Base-by-base conservation (phyloP, 345 rosid genomes). In the Bruguiera gymnorhiza region DNA sequence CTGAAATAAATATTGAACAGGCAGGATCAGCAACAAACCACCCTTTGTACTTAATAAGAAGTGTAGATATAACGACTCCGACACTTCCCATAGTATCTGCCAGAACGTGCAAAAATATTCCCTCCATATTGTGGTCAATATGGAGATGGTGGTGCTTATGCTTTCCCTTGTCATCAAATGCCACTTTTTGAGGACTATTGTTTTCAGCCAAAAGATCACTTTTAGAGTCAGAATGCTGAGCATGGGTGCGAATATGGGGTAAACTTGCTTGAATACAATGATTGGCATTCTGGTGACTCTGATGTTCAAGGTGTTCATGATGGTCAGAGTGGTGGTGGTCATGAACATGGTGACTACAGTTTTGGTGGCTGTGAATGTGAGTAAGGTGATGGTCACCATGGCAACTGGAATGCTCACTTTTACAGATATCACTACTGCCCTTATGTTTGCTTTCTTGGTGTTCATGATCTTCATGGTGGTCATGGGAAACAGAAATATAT, bases 1-100 rank as follows among this genome's bases (percentile, higher is more conserved):
- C 69, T 7, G 98, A 91, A 60, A 94, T 94, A 73, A 94, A 94
- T 74, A 94, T 94, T 62, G 98, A 94, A 79, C 95, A 84, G 6
- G 97, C 96, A 67, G 98, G 98, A 84, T 94, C 98, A 34, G 98
- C 96, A 71, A 89, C 89, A 70, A 91, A 89, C 98, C 98, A 94
- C n/a, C 98, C 97, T 68, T 86, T 94, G 86, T 94, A 94, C 79
- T 94, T 87, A 61, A 91, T 91, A 70, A 94, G 77, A 53, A 94
- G 95, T n/a, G 98, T 94, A 5, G 97, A 94, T 70, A 91, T 66
- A 70, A 94, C 96, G 29, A 94, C 98, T 60, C 98, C 98, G 70
- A 91, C 90, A 76, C 98, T 94, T 75, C 98, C 98, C 92, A 94
- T 62, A 58, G 98, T 91, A 72, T 94, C 98, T 55, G 98, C 98